phyloP scores from a whole-genome alignment of 1,139 yeast genomes.

The Yamadazyma siamensis region DNA sequence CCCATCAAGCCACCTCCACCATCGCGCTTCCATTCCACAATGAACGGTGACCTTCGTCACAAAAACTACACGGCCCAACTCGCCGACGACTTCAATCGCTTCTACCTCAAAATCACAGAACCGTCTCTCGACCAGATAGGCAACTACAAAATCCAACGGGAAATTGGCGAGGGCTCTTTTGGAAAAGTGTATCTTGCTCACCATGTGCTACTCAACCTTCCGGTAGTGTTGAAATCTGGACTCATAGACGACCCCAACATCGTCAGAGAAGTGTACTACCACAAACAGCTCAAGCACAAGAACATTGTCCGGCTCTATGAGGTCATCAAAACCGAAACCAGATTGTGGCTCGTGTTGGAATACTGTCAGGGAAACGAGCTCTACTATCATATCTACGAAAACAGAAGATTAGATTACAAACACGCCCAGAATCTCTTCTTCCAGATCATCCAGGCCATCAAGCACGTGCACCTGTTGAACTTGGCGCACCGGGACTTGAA shows the following conservation, averaged over 20 bases:
- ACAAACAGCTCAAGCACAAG: constrained; percentile 78
- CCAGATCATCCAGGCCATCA: constrained; percentile 79
- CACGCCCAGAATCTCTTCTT: constrained; percentile 64
- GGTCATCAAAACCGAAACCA: constrained; percentile 73
- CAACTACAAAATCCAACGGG: constrained; percentile 65
- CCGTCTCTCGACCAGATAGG: constrained; percentile 64
- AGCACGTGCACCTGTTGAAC: constrained; percentile 76
- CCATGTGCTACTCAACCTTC: constrained; percentile 67
- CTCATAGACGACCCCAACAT: constrained; percentile 79
- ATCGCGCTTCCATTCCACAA: too few species aligned
- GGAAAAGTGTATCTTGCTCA: constrained; percentile 86
- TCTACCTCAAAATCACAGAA: constrained; percentile 54
- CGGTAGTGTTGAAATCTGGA: constrained; percentile 86
- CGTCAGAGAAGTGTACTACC: constrained; percentile 90
- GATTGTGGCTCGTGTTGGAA: constrained; percentile 85
- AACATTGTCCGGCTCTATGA: constrained; percentile 85
- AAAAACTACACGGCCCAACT: constrained; percentile 23
- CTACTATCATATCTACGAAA: constrained; percentile 65
- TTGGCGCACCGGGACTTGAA: constrained; percentile 90
- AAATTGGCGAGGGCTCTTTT: constrained; percentile 87
- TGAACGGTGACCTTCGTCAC: constrained; percentile 5
- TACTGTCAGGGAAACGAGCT: constrained; percentile 89
- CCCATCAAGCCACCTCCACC: neutral
- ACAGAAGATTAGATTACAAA: constrained; percentile 49
- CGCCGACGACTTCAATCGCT: constrained; percentile 63